These are phyloP conservation scores for Solanum ossicruentum DNA, from an alignment of 257 asterid species.

Conservation along the genomic window DNA sequence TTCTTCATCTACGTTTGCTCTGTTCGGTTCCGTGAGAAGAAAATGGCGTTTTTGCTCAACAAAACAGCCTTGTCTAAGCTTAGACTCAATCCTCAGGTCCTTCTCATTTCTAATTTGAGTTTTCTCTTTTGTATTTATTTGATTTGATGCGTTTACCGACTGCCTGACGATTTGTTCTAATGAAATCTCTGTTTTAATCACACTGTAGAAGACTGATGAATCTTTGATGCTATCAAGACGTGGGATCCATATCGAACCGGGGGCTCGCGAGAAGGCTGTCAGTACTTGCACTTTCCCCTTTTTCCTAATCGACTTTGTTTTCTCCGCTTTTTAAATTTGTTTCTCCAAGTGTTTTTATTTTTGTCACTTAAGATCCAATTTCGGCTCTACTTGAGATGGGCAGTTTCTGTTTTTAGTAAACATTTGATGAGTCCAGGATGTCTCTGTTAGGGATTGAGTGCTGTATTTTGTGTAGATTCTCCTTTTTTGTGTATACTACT, in stretches of 20 bases:
- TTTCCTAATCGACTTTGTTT: not conserved
- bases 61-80: slow-evolving; percentile 38
- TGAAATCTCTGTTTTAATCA: not conserved
- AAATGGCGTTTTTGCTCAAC: slow-evolving; percentile 48
- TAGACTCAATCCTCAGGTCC: slow-evolving; percentile 38
- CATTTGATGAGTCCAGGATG: not conserved
- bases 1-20: not conserved
- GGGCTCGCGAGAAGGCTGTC: slow-evolving; percentile 89
- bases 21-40: not conserved
- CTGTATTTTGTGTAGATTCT: not conserved
- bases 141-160: not conserved
- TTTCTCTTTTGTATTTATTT: not conserved
- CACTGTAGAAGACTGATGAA: slow-evolving; percentile 26
- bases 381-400: not conserved
- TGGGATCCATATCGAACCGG: slow-evolving; percentile 68
- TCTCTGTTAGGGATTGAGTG: not conserved
- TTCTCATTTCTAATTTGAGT: not conserved
- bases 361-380: not conserved
- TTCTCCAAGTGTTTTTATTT: not conserved
- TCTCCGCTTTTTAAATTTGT: not conserved
- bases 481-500: not conserved
- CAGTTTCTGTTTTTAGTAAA: not conserved
- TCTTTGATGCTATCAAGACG: slow-evolving; percentile 34
- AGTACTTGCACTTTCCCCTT: slow-evolving; percentile 10
- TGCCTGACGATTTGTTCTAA: not conserved